Base-by-base conservation (phyloP, 495 filamentous ascomycete species). In the Aspergillus taichungensis region DNA sequence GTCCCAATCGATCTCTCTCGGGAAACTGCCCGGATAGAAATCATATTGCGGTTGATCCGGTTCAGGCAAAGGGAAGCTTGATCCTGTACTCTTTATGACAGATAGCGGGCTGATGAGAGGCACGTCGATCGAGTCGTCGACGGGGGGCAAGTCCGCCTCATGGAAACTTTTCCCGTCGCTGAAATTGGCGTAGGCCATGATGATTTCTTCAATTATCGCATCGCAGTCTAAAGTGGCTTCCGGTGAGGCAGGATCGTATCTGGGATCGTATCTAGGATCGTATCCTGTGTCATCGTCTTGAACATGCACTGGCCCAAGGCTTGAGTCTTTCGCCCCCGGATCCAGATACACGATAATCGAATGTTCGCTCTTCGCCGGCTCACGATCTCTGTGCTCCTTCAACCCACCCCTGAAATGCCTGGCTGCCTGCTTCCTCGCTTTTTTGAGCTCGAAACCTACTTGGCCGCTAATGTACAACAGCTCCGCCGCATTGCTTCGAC, bases 351-450 rank as follows among this genome's bases (percentile, higher is more conserved):
- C 33, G 11, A 38, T 8, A 4, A 45, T 31, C n/a, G 43, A 38
- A 29, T 40, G 24, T 11, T 36, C 13, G 24, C 34, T 46, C 6
- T 8, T 10, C 11, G 33, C 13, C 7, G 24, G 28, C 13, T 34
- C 29, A 5, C 30, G 30, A 9, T 24, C 3, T 29, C 30, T 14
- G 30, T 34, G 6, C 14, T 34, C 12, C 43, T 13, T 13, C 5
- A 5, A 27, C 13, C 14, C 46, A 7, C 12, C 40, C 35, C 40
- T 47, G 46, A 6, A 43, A 47, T 47, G 47, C 36, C 24, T 53
- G 24, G 33, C 50, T 13, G 55, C 62, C 6, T 43, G 40, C 40
- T 59, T 65, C 12, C 62, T 43, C 27, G 54, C 49, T 13, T n/a
- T 34, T 12, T 67, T 61, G 34, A 68, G 32, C 1, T 41, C 49